Base-by-base conservation (phyloP, 306 rosid genomes). In the cucumber (Cucumis sativus) region DNA sequence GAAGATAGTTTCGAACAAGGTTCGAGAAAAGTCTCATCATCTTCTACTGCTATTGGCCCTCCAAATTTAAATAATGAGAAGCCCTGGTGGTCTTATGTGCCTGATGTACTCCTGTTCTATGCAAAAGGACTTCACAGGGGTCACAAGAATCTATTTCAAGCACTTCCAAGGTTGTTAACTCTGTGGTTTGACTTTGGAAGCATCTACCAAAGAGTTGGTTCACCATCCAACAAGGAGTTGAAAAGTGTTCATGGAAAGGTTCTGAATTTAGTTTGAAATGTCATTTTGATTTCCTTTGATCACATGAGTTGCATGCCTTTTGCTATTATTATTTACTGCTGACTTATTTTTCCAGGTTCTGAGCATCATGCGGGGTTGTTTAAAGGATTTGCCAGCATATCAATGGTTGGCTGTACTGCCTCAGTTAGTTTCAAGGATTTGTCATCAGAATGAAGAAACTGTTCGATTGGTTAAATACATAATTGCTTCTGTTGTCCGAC, bases 171-270 rank as follows among this genome's bases (percentile, higher is more conserved):
- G 89, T 83, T 95, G 85, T 85, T 95, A 82, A 95, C 98, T 81
- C 82, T 95, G 65, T 95, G 97, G 98, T 95, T 95, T 87, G 98
- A 92, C 82, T 95, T 92, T 78, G 98, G 98, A 76, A 92, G 88
- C 85, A 82, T 90, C 87, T 88, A 83, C 87, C 96, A 85, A 84
- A 87, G 90, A 78, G 86, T 73, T 61, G 88, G 91, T 82, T 78
- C 85, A 20, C 79, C 93, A 68, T 81, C 88, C 75, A 75, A 80
- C 86, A 89, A 84, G 84, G 96, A 92, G 78, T 79, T 90, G 75
- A 85, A 79, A 86, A 80, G 17, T 79, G 84, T 86, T 66, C 97
- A 90, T 57, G 75, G 4, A 49, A 89, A 82, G 96, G 98, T 95
- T 81, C 45, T 39, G 37, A 37, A 66, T 35, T 49, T 35, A 73